A percentile compares a stretch with the other conserved stretches of the same genome.
Evolutionary conservation across 768 basidiomycete species (phyloP).

Genomic region (Gymnopilus junonius): DNA sequence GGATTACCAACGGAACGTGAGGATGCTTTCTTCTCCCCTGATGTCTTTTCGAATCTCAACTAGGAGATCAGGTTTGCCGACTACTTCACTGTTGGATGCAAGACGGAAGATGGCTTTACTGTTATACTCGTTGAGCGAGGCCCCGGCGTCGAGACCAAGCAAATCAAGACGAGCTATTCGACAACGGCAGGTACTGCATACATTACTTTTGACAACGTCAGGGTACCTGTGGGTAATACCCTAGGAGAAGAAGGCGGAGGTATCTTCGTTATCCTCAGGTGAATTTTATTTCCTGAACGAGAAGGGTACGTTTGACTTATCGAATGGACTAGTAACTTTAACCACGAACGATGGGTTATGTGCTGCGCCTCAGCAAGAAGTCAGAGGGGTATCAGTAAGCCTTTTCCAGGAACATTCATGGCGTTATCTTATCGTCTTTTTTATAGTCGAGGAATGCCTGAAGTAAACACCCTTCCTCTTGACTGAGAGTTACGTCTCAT

Average conservation of each 20-base stretch:
- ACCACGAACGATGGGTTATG: conserved; percentile 96
- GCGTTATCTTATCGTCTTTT: not conserved
- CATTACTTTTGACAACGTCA: conserved; percentile 82
- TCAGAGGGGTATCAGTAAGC: conserved; percentile 37
- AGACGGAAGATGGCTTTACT: conserved; percentile 75
- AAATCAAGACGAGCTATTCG: conserved; percentile 82
- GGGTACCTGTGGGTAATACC: conserved; percentile 87
- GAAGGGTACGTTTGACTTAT: not conserved
- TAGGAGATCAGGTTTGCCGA: conserved; percentile 44
- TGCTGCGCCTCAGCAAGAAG: conserved; percentile 70
- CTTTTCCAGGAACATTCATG: not conserved
- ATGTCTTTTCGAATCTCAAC: not conserved
- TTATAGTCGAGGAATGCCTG: conserved; percentile 79
- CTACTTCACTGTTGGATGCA: conserved; percentile 76
- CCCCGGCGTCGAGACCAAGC: conserved; percentile 72
- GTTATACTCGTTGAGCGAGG: conserved; percentile 75
- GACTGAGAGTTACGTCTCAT: not conserved
- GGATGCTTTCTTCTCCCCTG: conserved; percentile 26
- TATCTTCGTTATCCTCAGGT: conserved; percentile 42
- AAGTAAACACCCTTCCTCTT: conserved; percentile 48
- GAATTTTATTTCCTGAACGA: not conserved
- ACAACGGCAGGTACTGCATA: conserved; percentile 85
- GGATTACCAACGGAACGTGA: conserved; percentile 80
- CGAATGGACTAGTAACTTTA: conserved; percentile 71
- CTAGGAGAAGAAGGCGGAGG: conserved; percentile 59